Conservation (phyloP, 345 rosid genomes). For the Streptanthus diversifolius region DNA sequence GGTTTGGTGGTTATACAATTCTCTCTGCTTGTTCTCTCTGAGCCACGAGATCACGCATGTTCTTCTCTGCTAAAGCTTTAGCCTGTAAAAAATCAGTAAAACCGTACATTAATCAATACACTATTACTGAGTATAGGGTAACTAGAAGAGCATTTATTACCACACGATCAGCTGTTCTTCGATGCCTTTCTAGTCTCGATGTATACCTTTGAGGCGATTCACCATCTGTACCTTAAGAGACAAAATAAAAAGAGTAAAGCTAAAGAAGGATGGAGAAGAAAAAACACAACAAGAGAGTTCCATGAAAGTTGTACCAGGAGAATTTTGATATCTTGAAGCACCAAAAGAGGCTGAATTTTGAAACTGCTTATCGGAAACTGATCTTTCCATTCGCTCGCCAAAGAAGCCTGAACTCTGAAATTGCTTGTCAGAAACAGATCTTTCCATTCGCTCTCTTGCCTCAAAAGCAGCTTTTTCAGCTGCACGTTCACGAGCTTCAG, state of each 20-base stretch:
- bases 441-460: conserved; percentile 63
- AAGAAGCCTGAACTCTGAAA: conserved; percentile 43
- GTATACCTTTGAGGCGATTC: conserved; percentile 95
- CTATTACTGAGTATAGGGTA: not conserved
- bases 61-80: conserved; percentile 93
- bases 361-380: conserved; percentile 54
- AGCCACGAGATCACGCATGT: conserved; percentile 82
- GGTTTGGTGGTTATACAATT: conserved; percentile 44
- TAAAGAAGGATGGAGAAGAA: not conserved
- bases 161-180: conserved; percentile 88
- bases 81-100: conserved; percentile 48
- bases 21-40: conserved; percentile 94
- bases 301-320: conserved; percentile 47
- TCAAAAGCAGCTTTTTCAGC: conserved; percentile 68
- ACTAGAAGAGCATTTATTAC: conserved; percentile 41
- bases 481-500: conserved; percentile 95
- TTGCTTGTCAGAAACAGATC: conserved; percentile 63
- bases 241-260: not conserved
- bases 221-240: conserved; percentile 56
- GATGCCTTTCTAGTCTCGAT: conserved; percentile 88
- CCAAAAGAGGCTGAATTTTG: conserved; percentile 46
- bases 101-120: not conserved
- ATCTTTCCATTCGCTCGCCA: conserved; percentile 27
- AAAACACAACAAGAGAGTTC: not conserved
- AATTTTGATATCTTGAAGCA: conserved; percentile 46